These are phyloP conservation scores for Apiotrichum laibachii DNA, from an alignment of 1,284 basidiomycete genomes.

Conservation along the genomic window DNA sequence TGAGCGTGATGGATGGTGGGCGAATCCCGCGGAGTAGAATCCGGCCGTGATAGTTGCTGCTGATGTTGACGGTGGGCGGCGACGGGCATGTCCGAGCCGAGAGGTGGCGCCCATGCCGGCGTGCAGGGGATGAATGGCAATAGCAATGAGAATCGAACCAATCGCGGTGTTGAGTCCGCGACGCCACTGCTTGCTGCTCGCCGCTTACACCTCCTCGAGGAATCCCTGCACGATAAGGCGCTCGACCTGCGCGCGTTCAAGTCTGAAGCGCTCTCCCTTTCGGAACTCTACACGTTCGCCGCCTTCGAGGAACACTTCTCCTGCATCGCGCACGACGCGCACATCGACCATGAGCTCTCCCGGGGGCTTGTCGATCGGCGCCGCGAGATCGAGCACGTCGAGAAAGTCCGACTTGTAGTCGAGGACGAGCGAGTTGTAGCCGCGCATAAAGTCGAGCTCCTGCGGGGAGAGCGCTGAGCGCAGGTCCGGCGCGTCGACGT, in stretches of 20 bases:
- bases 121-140: too few relatives aligned
- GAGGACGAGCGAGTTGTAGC: constrained; percentile 76
- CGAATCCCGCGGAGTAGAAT: too few relatives aligned
- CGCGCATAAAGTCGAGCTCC: constrained; percentile 84
- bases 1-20: background rate
- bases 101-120: too few relatives aligned
- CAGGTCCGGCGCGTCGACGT: constrained; percentile 56
- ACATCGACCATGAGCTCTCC: constrained; percentile 52
- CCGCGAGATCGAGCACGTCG: constrained; percentile 79
- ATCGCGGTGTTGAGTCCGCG: too few relatives aligned
- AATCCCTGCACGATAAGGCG: constrained; percentile 88
- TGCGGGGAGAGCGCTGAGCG: constrained; percentile 78
- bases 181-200: too few relatives aligned
- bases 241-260: constrained; percentile 81
- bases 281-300: constrained; percentile 78
- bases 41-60: too few relatives aligned
- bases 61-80: too few relatives aligned
- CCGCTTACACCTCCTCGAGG: constrained; percentile 60
- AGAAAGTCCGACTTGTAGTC: constrained; percentile 81
- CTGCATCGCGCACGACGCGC: constrained; percentile 68
- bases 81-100: too few relatives aligned
- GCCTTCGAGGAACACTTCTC: constrained; percentile 81
- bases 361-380: constrained; percentile 66
- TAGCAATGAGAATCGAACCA: too few relatives aligned
- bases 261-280: constrained; percentile 82